Base-by-base conservation (phyloP, 2,329 filamentous ascomycete species). In the Verticillium zaregamsianum region DNA sequence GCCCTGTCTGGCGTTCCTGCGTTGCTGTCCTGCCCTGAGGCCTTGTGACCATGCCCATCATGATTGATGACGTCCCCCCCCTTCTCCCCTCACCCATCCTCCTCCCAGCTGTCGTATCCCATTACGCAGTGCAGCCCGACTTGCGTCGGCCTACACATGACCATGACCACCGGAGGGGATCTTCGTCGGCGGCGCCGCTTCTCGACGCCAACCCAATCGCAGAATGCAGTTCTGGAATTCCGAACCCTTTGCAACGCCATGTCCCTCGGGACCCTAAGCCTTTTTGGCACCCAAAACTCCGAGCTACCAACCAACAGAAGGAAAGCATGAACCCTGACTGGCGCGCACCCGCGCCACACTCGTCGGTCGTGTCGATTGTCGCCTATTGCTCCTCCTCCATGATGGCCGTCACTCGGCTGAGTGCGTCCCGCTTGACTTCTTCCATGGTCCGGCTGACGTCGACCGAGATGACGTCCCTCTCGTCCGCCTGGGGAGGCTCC, bases 401-500 rank as follows among this genome's bases (percentile, higher is more conserved):
- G 71, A 89, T 80, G 65, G 82, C 82, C 65, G 78, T 76, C 55
- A 89, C 87, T 66, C 80, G 80, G 37, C 80, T 76, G 57, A 90
- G 75, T 2, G 88, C 84, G 59, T 86, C 82, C 28, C 75, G 74
- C 75, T 88, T 82, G 62, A 93, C 89, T 58, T 85, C 77, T 58
- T 87, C 77, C 67, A 83, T 66, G 60, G 82, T 71, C 62, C 80
- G 75, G 77, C 85, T 86, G 61, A 90, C 89, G 72, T 93, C 89
- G 62, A 94, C 80, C 60, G 80, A 86, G 65, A 93, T 82, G 64
- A 91, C 89, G 74, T 95, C 91, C 25, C 76, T 82, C 71, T 93
- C 90, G 61, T 91, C 86, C 55, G 78, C 76, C 59, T 82, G 82
- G 0, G 95, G 95, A 65, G 90, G 87, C 77, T 99, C 94, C n/a